Base-by-base conservation (phyloP, 2,329 filamentous ascomycete species). In the Colletotrichum abscissum region DNA sequence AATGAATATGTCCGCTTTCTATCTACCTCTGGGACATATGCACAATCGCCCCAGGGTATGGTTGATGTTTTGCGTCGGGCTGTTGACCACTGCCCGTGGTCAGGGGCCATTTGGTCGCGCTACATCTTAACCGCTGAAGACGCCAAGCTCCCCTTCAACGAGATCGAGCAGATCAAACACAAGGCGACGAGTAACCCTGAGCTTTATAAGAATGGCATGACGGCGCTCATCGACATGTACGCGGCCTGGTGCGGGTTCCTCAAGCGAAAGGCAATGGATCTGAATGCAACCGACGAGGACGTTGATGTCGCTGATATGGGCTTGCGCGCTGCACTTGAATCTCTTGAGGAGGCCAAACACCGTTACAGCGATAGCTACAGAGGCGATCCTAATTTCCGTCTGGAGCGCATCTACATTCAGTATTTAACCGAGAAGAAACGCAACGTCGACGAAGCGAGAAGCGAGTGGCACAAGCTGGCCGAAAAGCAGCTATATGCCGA, bases 241-340 rank as follows among this genome's bases (percentile, higher is more conserved):
- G 92, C 94, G 66, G 93, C 95, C 0, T 99, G 97, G 97, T 98
- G 96, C 79, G 95, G 95, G 63, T 98, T 96, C 77, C 88, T 99
- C 24, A 95, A 96, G 76, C 93, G 97, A 28, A 92, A 92, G 62
- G 95, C 96, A 22, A 95, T 97, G 85, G 87, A 91, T 69, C 88
- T 91, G 1, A 90, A 91, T 72, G 91, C 93, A 1, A 90, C 90
- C 1, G 94, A 96, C 71, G 95, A 98, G 80, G 94, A 96, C 67
- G 88, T 93, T 38, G 95, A 98, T 79, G 91, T 97, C 60, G 96
- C 96, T 8, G 95, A 98, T 79, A 93, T 97, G 55, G 96, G 95
- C 12, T 92, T 99, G 72, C 90, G 92, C 38, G 94, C 94, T 8
- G 95, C 95, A 0, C 88, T 98, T 11, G 95, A 98, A 81, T 94